These are phyloP conservation scores for Entomortierella chlamydospora DNA, from an alignment of 192 early-diverging fungal species.

Conservation along the genomic window DNA sequence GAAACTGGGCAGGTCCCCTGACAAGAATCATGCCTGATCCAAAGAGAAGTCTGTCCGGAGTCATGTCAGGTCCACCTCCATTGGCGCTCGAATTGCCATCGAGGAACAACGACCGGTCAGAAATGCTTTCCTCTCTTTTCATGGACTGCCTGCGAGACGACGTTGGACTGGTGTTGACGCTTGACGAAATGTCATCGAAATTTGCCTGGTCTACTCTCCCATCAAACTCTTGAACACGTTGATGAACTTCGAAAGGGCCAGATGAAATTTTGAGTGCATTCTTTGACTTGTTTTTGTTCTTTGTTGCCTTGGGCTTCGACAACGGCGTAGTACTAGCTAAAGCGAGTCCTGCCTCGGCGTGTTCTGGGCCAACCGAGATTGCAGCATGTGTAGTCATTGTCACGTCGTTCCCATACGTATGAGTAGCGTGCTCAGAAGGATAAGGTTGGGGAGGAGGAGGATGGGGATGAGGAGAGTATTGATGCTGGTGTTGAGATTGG, in stretches of 20 bases:
- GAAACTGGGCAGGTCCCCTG: conserved; percentile 12
- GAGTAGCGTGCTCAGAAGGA: conserved; percentile 1
- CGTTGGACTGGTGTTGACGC: background rate
- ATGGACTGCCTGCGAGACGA: background rate
- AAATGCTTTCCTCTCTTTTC: background rate
- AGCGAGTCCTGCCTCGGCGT: background rate
- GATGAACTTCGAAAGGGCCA: background rate
- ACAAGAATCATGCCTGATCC: conserved; percentile 44
- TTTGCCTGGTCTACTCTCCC: background rate
- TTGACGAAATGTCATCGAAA: background rate
- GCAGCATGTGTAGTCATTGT: background rate
- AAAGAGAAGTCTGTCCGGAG: conserved; percentile 28
- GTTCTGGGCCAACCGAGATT: background rate
- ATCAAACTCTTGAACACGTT: background rate
- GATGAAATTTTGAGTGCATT: background rate
- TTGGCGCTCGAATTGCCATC: background rate
- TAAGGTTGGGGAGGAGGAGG: background rate
- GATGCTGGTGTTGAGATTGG: conserved; percentile 12
- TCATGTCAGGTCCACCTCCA: background rate
- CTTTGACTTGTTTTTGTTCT: conserved; percentile 17
- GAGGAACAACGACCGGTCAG: background rate
- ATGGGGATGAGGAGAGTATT: background rate
- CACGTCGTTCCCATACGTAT: background rate
- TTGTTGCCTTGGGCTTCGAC: conserved; percentile 5
- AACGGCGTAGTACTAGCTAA: background rate